Percentiles rank a stretch among this genome's conserved stretches.
Evolutionary conservation across 1,284 basidiomycete genomes (phyloP).

Genomic region (Malassezia dermatis): DNA sequence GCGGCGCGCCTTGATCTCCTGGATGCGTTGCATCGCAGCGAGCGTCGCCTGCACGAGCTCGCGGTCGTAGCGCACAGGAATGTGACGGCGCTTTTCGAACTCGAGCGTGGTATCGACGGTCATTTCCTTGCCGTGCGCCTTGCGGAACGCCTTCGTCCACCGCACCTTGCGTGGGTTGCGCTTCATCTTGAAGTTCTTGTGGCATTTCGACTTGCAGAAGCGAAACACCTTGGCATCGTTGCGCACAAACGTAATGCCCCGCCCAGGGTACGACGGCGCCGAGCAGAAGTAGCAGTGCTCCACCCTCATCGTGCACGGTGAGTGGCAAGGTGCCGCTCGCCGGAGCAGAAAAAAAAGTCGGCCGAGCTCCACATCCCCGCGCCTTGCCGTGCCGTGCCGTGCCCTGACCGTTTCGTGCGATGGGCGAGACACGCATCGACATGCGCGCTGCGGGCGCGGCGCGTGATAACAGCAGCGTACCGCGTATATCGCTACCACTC

Average conservation of each 20-base stretch:
- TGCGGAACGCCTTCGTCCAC: constrained; percentile 99
- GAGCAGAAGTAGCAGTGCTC: constrained; percentile 60
- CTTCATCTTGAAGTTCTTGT: constrained; percentile 72
- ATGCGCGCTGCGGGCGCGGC: not conserved
- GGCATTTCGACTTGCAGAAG: constrained; percentile 48
- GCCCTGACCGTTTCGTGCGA: not conserved
- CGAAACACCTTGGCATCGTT: constrained; percentile 44
- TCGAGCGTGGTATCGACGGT: constrained; percentile 97
- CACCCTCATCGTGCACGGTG: constrained; percentile 41
- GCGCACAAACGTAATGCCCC: constrained; percentile 51
- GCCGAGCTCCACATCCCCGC: constrained; percentile 7
- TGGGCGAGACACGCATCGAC: not conserved
- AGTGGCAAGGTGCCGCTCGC: not conserved
- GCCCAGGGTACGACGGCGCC: constrained; percentile 84
- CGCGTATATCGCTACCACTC: not conserved
- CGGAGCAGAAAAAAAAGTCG: constrained; percentile 8
- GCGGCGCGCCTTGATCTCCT: constrained; percentile 79
- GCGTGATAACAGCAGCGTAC: not conserved
- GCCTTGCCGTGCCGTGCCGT: not conserved
- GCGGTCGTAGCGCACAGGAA: constrained; percentile 94
- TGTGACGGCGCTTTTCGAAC: constrained; percentile 97
- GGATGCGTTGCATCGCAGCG: constrained; percentile 88
- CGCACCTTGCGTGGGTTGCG: constrained; percentile 96
- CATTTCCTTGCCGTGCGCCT: constrained; percentile 99
- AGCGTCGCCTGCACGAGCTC: constrained; percentile 88